These are phyloP conservation scores for Cladosporium colombiae DNA, from an alignment of 2,329 filamentous ascomycete species.

Conservation along the genomic window DNA sequence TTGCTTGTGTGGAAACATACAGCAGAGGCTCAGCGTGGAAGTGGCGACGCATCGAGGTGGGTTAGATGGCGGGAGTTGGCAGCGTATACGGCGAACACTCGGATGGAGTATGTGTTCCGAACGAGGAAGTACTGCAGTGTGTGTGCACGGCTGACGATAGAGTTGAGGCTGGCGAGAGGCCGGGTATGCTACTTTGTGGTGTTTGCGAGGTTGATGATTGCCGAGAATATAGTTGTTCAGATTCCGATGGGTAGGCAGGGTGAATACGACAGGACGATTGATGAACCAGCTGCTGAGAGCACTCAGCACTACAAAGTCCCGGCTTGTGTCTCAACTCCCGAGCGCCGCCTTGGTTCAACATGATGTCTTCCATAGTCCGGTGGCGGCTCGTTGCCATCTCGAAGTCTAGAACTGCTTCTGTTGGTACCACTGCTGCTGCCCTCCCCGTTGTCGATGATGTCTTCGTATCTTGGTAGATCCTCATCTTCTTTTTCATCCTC, in stretches of 20 bases:
- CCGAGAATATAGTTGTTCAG: background rate
- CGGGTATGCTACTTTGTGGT: background rate
- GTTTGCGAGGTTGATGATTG: background rate
- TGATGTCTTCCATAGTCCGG: background rate
- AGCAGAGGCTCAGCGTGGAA: background rate
- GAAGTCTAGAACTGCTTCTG: background rate
- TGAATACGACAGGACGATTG: background rate
- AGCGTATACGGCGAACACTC: background rate
- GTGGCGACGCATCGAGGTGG: background rate
- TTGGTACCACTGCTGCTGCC: background rate
- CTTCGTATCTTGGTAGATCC: constrained; percentile 14
- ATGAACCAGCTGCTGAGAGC: background rate
- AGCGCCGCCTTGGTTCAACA: background rate
- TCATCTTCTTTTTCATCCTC: constrained; percentile 16
- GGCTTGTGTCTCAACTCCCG: background rate
- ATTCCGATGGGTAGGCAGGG: background rate
- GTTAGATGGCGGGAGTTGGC: background rate
- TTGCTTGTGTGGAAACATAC: background rate
- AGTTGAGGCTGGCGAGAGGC: background rate
- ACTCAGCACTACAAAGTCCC: background rate
- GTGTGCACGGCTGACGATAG: background rate
- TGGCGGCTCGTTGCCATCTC: background rate
- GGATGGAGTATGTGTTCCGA: background rate
- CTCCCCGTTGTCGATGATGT: constrained; percentile 1
- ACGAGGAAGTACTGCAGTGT: background rate